Evolutionary conservation across 306 rosid species (phyloP), one percentile per base, ranked within the genome.

Genomic region (Dryas octopetala): DNA sequence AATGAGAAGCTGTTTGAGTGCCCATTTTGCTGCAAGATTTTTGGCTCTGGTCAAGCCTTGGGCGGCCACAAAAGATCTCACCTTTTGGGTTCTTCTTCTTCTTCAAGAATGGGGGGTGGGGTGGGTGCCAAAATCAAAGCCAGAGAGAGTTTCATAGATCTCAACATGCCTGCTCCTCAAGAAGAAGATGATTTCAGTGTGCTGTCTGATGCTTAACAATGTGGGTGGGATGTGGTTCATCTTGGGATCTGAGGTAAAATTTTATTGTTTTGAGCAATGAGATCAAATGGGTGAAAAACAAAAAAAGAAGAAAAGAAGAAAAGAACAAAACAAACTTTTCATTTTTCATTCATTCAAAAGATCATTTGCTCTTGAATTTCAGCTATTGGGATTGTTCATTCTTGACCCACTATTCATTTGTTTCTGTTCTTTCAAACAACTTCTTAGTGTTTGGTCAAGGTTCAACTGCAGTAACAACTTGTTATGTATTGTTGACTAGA

Each of bases 1-100:
- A 61, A 58, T 17, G 69, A 58, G 57, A 84, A 79, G 79, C 82
- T 86, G 62, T 89, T 91, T 41, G 64, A 85, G 81, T 89, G 97
- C 79, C 97, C 97, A 40, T 92, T 82, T 66, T 92, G 97, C 68
- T 74, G 6, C 14, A 88, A 86, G 71, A 80, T 92, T 1, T 92
- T 93, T 59, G 93, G 97, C 11, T 91, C 93, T 4, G 96, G 97
- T 15, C 98, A 93, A 84, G 97, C 98, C 0, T 89, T 93, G 13
- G 98, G 98, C 41, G 98, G 98, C 8, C 98, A 93, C 77, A 93
- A 91, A 80, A 89, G 96, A 89, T 88, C 96, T 46, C 98, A 93
- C 62, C 74, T 89, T 5, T 3, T 79, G 10, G 79, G 80, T 50
- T 65, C 88, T 61, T 80, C 89, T 3, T 28, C 84, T 0, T 58